A percentile compares a stretch with the other conserved stretches of the same genome.
Conservation (phyloP, 257 asterid genomes). For the Przewalskia tangutica region DNA sequence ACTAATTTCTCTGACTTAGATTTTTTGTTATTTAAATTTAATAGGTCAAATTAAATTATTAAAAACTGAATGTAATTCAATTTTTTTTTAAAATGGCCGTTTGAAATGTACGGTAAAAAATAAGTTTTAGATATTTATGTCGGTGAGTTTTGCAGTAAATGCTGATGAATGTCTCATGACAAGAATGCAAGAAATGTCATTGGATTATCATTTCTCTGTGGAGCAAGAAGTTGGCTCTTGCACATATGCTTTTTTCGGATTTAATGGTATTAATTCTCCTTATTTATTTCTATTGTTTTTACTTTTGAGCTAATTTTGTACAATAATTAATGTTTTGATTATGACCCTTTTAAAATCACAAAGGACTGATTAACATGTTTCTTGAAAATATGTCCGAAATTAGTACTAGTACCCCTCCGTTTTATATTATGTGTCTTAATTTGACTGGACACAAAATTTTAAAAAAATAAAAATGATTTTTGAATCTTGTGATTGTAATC, state of each 20-base stretch:
- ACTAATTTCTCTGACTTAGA: background rate
- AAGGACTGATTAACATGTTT: no score
- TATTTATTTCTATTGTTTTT: background rate
- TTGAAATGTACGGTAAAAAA: background rate
- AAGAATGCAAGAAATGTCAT: slow-evolving; percentile 97
- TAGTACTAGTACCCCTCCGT: no score
- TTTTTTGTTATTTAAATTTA: background rate
- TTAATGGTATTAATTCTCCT: slow-evolving; percentile 47
- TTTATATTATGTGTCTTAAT: no score
- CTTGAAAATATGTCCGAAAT: no score
- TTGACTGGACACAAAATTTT: no score
- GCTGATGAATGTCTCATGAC: slow-evolving; percentile 96
- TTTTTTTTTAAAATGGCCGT: background rate
- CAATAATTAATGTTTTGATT: background rate
- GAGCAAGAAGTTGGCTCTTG: slow-evolving; percentile 99
- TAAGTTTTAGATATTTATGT: no score
- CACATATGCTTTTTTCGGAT: slow-evolving; percentile 86
- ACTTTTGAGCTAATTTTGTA: background rate
- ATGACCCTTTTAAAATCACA: background rate
- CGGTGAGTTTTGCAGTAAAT: slow-evolving; percentile 45
- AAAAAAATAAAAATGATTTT: no score
- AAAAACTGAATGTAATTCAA: background rate
- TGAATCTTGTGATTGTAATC: no score
- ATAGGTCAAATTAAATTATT: background rate
- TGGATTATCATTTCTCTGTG: slow-evolving; percentile 82